Base-by-base conservation (phyloP, 805 yeast genomes). In the Blastobotrys mokoenaii region DNA sequence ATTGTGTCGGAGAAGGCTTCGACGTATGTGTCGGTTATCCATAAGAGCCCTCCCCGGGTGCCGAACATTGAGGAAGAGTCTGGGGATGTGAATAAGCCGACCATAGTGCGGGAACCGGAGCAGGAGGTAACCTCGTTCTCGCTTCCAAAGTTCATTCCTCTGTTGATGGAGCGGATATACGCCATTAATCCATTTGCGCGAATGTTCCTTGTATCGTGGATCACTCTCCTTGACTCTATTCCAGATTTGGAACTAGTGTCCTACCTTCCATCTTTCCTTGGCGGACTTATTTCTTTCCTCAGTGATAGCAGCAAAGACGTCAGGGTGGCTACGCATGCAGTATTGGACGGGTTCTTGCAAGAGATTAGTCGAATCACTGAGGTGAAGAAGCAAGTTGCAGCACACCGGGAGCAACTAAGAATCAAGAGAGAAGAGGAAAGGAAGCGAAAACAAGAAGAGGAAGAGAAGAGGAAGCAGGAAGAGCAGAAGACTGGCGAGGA, bases 1-100 rank as follows among this genome's bases (percentile, higher is more conserved):
- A 89, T 93, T 38, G 96, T 90, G 0, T 84, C 95, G 40, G 97
- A 94, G 51, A 86, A 89, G 58, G 95, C 97, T 0, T 80, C 96
- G 1, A 82, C 82, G 14, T 90, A 87, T 63, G 80, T 87, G 1
- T 53, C 57, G 15, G 51, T 51, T 5, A 46, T 53, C 14, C 72
- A 59, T 40, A 61, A 68, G 6, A 67, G 70, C 2, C 68, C 68
- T 7, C 55, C 71, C 0, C 69, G 69, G 66, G 73, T 17, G 68
- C 79, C 3, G 80, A 77, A 56, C 70, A 74, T 43, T 3, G 51
- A 49, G 15, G 27, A 22, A 22, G 52, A 49, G 7, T 48, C 46
- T 8, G 49, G 45, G 8, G 64, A 60, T 35, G 52, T 56, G 2
- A 33, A 55, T 15, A 51, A 55, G 34, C 66, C 65, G 2, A 59